These are phyloP conservation scores for Oidiodendron maius DNA, from an alignment of 495 filamentous ascomycete genomes.

Conservation along the genomic window DNA sequence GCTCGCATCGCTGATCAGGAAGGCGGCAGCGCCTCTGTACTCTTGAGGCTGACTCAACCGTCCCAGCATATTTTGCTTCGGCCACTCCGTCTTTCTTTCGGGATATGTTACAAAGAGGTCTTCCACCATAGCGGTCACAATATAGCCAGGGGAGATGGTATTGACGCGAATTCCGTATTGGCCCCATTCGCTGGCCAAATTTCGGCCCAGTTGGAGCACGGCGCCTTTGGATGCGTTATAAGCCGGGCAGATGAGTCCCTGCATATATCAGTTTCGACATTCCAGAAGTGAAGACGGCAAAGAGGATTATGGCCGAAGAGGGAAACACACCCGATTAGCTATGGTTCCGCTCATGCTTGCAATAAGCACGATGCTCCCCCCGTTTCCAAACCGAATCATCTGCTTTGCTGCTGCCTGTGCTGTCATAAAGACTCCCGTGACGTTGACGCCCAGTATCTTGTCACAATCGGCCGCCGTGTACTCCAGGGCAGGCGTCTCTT, in stretches of 20 bases:
- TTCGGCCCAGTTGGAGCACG: conserved; percentile 77
- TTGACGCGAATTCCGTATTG: conserved; percentile 85
- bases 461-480: conserved; percentile 54
- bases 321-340: conserved; percentile 54
- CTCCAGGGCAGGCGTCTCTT: conserved; percentile 63
- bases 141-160: conserved; percentile 92
- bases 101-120: conserved; percentile 62
- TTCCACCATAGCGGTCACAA: conserved; percentile 72
- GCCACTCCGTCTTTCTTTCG: conserved; percentile 52
- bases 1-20: conserved; percentile 56
- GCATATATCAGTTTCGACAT: too few relatives aligned
- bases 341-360: conserved; percentile 77
- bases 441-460: conserved; percentile 67
- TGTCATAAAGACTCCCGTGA: conserved; percentile 71
- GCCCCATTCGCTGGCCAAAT: conserved; percentile 88
- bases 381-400: conserved; percentile 56
- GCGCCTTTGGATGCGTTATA: conserved; percentile 92
- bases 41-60: conserved; percentile 57
- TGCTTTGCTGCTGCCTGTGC: conserved; percentile 70
- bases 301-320: too few relatives aligned
- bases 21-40: conserved; percentile 55
- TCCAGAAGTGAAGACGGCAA: conserved; percentile 39
- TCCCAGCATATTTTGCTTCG: conserved; percentile 61
- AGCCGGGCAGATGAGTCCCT: conserved; percentile 69
- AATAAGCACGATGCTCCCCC: conserved; percentile 67